Evolutionary conservation across 1,284 basidiomycete genomes (phyloP).

Genomic region (Afroboletus lepidellus): DNA sequence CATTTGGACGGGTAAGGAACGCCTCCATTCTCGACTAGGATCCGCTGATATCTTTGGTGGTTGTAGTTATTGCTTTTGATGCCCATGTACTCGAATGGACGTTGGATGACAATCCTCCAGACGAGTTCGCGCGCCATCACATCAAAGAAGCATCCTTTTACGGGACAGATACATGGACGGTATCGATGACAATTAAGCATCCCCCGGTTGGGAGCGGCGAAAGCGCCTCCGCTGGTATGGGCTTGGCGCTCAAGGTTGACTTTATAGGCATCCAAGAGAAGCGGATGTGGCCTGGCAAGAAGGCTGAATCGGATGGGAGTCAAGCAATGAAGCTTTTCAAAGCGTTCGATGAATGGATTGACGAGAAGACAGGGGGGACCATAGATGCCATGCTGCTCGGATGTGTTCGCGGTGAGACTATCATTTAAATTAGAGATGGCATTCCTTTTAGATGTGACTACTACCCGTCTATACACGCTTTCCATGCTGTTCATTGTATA

Average conservation of each 20-base stretch:
- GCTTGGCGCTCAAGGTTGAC: constrained; percentile 46
- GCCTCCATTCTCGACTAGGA: neutral
- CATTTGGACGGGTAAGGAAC: constrained; percentile 77
- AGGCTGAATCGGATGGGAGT: constrained; percentile 48
- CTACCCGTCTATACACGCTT: neutral
- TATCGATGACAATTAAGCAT: constrained; percentile 72
- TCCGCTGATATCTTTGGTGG: neutral
- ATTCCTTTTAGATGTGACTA: neutral
- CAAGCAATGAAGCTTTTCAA: constrained; percentile 67
- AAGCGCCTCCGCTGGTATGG: neutral
- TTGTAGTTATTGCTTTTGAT: constrained; percentile 82
- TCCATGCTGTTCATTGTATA: neutral
- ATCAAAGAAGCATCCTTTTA: constrained; percentile 90
- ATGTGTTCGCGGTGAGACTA: constrained; percentile 60
- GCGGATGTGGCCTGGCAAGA: constrained; percentile 79
- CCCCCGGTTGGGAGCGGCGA: constrained; percentile 16
- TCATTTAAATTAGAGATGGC: constrained; percentile 27
- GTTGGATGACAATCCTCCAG: constrained; percentile 72
- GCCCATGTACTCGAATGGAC: constrained; percentile 90
- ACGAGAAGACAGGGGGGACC: constrained; percentile 52
- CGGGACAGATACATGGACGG: constrained; percentile 67
- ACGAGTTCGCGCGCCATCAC: constrained; percentile 78
- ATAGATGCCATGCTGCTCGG: constrained; percentile 68
- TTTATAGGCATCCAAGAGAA: constrained; percentile 74
- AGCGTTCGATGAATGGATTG: constrained; percentile 65